These are phyloP conservation scores for Termitomyces sp. DNA, from an alignment of 768 basidiomycete genomes.

Conservation along the genomic window DNA sequence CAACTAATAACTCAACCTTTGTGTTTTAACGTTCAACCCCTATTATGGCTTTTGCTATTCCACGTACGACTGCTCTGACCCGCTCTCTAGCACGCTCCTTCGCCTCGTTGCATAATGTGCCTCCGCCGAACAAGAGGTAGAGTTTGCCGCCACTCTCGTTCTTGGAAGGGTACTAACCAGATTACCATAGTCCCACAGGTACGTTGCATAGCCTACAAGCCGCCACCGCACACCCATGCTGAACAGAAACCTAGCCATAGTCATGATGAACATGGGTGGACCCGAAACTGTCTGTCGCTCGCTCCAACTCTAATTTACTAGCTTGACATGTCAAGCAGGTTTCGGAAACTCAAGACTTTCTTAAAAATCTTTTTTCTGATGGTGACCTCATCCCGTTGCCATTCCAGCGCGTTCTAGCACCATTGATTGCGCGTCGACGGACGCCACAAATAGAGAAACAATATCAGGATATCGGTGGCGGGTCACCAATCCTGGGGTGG, in stretches of 20 bases:
- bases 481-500: constrained; percentile 92
- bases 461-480: constrained; percentile 93
- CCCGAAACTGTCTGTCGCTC: constrained; percentile 72
- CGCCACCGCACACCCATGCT: constrained; percentile 11
- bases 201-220: constrained; percentile 7
- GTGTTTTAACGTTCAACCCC: neutral
- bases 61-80: constrained; percentile 12
- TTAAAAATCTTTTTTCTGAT: constrained; percentile 89
- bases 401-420: constrained; percentile 84
- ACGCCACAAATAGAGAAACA: constrained; percentile 94
- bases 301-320: neutral
- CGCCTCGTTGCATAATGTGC: constrained; percentile 41
- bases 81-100: constrained; percentile 37
- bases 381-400: constrained; percentile 94
- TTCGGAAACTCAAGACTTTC: constrained; percentile 88
- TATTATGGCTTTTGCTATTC: constrained; percentile 15
- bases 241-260: constrained; percentile 54
- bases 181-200: constrained; percentile 58
- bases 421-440: constrained; percentile 82
- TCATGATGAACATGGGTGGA: constrained; percentile 99
- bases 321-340: constrained; percentile 49
- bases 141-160: constrained; percentile 8
- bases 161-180: constrained; percentile 15
- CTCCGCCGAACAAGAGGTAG: constrained; percentile 43
- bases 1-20: neutral